Evolutionary conservation across 768 basidiomycete species (phyloP).

Genomic region (Hypholoma sublateritium): DNA sequence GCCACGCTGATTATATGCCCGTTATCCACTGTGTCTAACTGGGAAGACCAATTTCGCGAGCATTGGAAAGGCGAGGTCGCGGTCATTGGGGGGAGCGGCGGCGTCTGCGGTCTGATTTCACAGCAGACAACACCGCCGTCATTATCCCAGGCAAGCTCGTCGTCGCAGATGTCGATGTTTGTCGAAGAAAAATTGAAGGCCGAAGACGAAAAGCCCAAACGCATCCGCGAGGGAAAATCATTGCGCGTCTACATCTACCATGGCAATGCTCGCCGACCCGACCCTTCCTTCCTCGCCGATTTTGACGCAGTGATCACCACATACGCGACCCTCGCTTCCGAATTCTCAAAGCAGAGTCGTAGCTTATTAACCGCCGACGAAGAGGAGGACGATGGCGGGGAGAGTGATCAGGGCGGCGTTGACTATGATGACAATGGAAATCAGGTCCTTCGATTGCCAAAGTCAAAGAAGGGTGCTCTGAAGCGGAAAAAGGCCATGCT

Average conservation of each 20-base stretch:
- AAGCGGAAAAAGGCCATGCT: slow-evolving; percentile 61
- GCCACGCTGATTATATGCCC: slow-evolving; percentile 97
- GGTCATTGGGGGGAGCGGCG: slow-evolving; percentile 77
- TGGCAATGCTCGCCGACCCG: slow-evolving; percentile 83
- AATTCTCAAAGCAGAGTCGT: slow-evolving; percentile 86
- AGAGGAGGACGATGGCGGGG: slow-evolving; percentile 70
- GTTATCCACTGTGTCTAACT: slow-evolving; percentile 94
- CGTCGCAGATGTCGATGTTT: slow-evolving; percentile 26
- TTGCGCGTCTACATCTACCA: slow-evolving; percentile 96
- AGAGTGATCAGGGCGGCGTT: slow-evolving; percentile 59
- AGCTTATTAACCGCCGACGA: slow-evolving; percentile 58
- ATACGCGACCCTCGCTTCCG: slow-evolving; percentile 92
- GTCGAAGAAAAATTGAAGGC: slow-evolving; percentile 29
- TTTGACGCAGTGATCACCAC: slow-evolving; percentile 98
- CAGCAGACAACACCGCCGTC: slow-evolving; percentile 23
- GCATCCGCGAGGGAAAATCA: slow-evolving; percentile 46
- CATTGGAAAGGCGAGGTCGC: slow-evolving; percentile 91
- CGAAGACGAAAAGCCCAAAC: slow-evolving; percentile 29
- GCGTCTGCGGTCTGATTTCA: slow-evolving; percentile 31
- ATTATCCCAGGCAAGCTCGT: slow-evolving; percentile 33
- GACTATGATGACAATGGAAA: slow-evolving; percentile 73
- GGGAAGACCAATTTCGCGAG: slow-evolving; percentile 98
- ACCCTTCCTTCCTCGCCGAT: slow-evolving; percentile 84
- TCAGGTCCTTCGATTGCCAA: slow-evolving; percentile 55
- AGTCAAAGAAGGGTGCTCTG: slow-evolving; percentile 65